Base-by-base conservation (phyloP, 495 filamentous ascomycete species). In the Tuber brumale region DNA sequence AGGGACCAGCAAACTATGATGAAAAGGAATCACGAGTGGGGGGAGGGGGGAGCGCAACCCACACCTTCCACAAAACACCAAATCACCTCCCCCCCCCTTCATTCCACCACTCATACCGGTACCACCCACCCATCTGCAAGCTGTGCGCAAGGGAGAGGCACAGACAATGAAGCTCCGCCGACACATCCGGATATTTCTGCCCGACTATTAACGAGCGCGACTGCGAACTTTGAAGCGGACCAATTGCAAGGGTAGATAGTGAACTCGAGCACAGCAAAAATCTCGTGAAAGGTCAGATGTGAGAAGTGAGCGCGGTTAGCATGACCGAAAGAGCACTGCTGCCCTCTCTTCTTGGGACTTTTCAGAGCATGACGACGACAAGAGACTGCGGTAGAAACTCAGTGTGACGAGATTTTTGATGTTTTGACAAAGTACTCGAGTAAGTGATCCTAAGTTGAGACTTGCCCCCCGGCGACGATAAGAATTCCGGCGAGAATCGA, bases 291-390 rank as follows among this genome's bases (percentile, higher is more conserved):
- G 73, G 72, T 76, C 69, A 71, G 73, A 77, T 77, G 76, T 76
- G 73, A 77, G 71, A 77, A 69, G 73, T 76, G 74, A 78, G 74
- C 69, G 76, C 76, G 76, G 74, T 66, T 78, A 77, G 72, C n/a
- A 76, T 76, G 3, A 18, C 57, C n/a, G 18, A 66, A 61, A 66
- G 57, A 31, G 57, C 23, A 27, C 27, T 3, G 14, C 74, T 72
- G 31, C 70, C 70, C 70, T 71, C 48, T 71, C 74, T 61, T 71
- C 70, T 41, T 66, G 70, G 27, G 14, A 18, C 70, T 43, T 76
- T 72, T 78, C 70, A 73, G 70, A 46, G 57, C 57, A 31, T 12
- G 57, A 66, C 27, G 57, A 66, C 27, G 16, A 57, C 48, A 66
- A 66, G 57, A 66, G 57, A 66, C 57, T 16, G 27, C 57, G 27